phyloP scores from a whole-genome alignment of 768 basidiomycete species.

The Suillus subaureus region DNA sequence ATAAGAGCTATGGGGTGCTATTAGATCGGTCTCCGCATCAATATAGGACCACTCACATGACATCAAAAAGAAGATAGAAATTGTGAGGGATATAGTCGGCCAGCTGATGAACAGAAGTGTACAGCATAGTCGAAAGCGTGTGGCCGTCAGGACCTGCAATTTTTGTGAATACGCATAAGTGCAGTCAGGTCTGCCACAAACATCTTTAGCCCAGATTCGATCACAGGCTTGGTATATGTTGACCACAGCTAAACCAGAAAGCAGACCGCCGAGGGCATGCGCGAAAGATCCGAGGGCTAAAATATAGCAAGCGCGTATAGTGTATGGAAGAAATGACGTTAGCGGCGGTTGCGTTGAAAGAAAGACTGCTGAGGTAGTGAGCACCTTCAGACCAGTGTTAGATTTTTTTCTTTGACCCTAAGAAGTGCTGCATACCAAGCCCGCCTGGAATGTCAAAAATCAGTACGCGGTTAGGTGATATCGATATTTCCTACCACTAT shows the following conservation, averaged over 20 bases:
- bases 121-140: background rate
- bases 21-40: background rate
- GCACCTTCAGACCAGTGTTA: background rate
- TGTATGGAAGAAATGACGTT: slow-evolving; percentile 5
- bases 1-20: background rate
- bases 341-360: slow-evolving; percentile 2
- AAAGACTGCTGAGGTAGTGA: slow-evolving; percentile 7
- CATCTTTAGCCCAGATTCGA: slow-evolving; percentile 2
- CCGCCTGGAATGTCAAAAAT: slow-evolving; percentile 3
- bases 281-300: slow-evolving; percentile 7
- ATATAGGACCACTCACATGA: background rate
- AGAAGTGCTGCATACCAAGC: background rate
- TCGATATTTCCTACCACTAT: background rate
- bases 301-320: background rate
- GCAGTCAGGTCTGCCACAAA: slow-evolving; percentile 1
- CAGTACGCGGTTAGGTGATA: background rate
- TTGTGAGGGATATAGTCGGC: background rate
- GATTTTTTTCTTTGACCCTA: background rate
- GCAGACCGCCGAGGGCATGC: slow-evolving; percentile 5
- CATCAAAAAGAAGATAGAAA: background rate
- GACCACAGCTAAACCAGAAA: slow-evolving; percentile 3
- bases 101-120: background rate
- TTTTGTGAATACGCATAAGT: background rate
- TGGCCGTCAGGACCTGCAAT: background rate
- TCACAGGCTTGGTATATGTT: slow-evolving; percentile 4